These are phyloP conservation scores for Russula earlei DNA, from an alignment of 768 basidiomycete species.

Conservation along the genomic window DNA sequence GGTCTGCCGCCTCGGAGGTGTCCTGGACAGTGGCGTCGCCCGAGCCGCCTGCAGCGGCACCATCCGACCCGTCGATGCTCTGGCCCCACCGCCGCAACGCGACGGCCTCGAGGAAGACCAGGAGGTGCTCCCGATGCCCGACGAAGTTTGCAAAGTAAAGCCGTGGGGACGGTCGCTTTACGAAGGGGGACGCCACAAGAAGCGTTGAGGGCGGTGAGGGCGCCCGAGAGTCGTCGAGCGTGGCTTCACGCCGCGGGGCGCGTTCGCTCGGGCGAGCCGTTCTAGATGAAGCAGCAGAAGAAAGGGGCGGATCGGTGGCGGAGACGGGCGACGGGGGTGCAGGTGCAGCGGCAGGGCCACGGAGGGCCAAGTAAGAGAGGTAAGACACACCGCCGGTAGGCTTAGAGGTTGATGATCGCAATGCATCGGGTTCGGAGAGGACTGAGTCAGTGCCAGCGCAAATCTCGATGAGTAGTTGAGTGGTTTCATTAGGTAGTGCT, in stretches of 20 bases:
- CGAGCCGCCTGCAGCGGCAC: neutral
- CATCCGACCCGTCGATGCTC: slow-evolving; percentile 36
- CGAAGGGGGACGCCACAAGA: slow-evolving; percentile 19
- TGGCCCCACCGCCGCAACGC: slow-evolving; percentile 76
- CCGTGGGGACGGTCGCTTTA: slow-evolving; percentile 65
- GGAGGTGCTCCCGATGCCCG: slow-evolving; percentile 75
- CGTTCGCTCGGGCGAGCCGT: slow-evolving; percentile 11
- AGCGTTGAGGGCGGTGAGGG: slow-evolving; percentile 25
- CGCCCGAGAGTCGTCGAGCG: slow-evolving; percentile 28
- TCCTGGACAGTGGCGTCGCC: slow-evolving; percentile 20
- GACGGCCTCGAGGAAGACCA: slow-evolving; percentile 82
- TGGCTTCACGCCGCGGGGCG: slow-evolving; percentile 31
- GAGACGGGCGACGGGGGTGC: slow-evolving; percentile 33
- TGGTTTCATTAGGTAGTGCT: slow-evolving; percentile 80
- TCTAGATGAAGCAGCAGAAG: slow-evolving; percentile 14
- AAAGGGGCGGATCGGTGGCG: slow-evolving; percentile 12
- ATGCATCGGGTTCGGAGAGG: slow-evolving; percentile 30
- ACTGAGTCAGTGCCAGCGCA: slow-evolving; percentile 61
- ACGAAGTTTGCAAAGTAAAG: slow-evolving; percentile 93
- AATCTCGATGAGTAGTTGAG: slow-evolving; percentile 82
- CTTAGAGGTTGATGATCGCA: slow-evolving; percentile 25
- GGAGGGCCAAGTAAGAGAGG: slow-evolving; percentile 71
- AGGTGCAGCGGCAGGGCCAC: slow-evolving; percentile 41
- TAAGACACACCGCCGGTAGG: slow-evolving; percentile 46
- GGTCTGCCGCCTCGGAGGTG: slow-evolving; percentile 45